A percentile compares a stretch with the other conserved stretches of the same genome.
phyloP scores from a whole-genome alignment of 202 grass and related monocot genomes.

The Musa balbisiana region DNA sequence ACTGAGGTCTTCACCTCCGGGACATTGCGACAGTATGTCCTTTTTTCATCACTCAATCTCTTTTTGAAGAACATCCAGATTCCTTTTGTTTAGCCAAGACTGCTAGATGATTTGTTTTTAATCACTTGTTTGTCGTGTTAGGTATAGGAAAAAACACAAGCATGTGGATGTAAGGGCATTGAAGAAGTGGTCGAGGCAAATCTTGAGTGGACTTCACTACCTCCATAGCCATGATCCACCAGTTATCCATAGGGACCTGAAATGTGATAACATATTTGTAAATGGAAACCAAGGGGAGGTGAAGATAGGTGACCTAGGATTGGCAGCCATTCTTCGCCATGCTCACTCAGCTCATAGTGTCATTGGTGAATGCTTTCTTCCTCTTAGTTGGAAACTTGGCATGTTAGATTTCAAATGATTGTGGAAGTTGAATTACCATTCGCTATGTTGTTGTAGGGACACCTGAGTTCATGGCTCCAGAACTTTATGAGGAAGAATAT shows the following conservation, averaged over 20 bases:
- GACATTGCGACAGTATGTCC: constrained; percentile 59
- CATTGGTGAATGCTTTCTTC: constrained; percentile 40
- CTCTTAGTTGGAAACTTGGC: constrained; percentile 13
- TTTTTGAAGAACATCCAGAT: background rate
- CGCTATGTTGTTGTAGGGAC: constrained; percentile 44
- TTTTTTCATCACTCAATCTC: background rate
- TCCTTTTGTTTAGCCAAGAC: background rate
- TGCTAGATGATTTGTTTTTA: constrained; percentile 16
- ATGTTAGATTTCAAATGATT: background rate
- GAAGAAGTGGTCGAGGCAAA: constrained; percentile 91
- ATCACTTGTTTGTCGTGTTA: constrained; percentile 22
- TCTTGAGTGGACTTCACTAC: constrained; percentile 70
- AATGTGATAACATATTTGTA: constrained; percentile 92
- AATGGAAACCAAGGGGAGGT: constrained; percentile 93
- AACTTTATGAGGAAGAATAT: constrained; percentile 92
- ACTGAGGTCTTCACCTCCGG: constrained; percentile 95
- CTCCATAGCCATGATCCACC: constrained; percentile 83
- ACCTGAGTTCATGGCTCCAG: constrained; percentile 93
- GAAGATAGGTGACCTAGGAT: constrained; percentile 90
- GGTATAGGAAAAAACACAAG: constrained; percentile 87
- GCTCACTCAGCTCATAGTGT: constrained; percentile 66
- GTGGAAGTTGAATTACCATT: background rate
- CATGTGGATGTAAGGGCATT: constrained; percentile 81
- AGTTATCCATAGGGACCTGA: constrained; percentile 85
- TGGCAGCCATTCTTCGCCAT: constrained; percentile 69